Evolutionary conservation across 495 filamentous ascomycete species (phyloP).

Genomic region (Hypoxylon perforatum): DNA sequence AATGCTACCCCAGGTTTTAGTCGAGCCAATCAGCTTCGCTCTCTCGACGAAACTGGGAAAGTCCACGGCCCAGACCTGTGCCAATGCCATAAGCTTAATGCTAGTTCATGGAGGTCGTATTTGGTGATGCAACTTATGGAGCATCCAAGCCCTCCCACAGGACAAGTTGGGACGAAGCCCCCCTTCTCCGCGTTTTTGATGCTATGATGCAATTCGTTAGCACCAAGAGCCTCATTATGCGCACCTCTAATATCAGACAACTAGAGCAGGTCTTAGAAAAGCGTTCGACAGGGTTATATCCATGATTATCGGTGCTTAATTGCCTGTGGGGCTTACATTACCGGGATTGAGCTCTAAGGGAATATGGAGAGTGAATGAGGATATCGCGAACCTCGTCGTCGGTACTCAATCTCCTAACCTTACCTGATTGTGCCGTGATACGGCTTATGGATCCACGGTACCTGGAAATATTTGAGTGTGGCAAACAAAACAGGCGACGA

Average conservation of each 20-base stretch:
- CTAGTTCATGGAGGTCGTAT: constrained; percentile 15
- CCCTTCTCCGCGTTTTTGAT: constrained; percentile 5
- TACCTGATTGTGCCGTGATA: too few species aligned
- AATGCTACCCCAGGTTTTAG: constrained; percentile 36
- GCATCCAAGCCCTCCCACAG: background rate
- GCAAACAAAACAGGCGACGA: too few species aligned
- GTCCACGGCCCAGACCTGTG: constrained; percentile 20
- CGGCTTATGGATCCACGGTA: too few species aligned
- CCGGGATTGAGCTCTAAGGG: too few species aligned
- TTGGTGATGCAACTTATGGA: constrained; percentile 3
- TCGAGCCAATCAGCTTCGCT: constrained; percentile 29
- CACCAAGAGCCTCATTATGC: constrained; percentile 25
- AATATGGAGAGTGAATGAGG: too few species aligned
- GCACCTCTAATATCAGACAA: constrained; percentile 19
- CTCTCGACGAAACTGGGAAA: constrained; percentile 21
- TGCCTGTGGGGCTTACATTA: too few species aligned
- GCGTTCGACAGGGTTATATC: background rate
- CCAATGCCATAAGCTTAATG: constrained; percentile 26
- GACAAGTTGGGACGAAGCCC: background rate
- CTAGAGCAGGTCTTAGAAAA: background rate
- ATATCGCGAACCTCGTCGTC: too few species aligned
- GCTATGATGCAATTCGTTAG: background rate
- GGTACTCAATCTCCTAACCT: too few species aligned
- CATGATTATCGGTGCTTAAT: too few species aligned
- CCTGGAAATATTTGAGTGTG: too few species aligned